phyloP scores from a whole-genome alignment of 352 stramenopile species.

The Phytopythium delawarense region DNA sequence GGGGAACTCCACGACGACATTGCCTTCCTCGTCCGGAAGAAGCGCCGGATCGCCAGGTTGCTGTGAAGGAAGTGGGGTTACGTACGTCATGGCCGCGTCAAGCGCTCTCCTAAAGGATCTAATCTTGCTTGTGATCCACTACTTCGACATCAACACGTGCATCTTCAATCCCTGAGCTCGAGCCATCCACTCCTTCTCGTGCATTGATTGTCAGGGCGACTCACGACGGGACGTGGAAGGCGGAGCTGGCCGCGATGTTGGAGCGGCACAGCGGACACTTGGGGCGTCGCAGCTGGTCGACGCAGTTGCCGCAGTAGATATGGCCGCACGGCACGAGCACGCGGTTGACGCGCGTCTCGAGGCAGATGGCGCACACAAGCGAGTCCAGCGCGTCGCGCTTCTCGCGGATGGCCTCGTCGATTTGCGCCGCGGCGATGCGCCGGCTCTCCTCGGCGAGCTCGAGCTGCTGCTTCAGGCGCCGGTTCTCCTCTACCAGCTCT shows the following conservation, averaged over 20 bases:
- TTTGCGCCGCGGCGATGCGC: conserved; percentile 47
- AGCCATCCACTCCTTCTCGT: background rate
- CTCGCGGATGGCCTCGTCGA: conserved; percentile 63
- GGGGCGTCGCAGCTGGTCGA: conserved; percentile 48
- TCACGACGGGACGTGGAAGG: conserved; percentile 69
- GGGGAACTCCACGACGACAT: conserved; percentile 3
- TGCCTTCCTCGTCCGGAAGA: conserved; percentile 6
- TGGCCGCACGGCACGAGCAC: conserved; percentile 82
- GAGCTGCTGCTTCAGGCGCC: conserved; percentile 55
- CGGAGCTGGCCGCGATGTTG: conserved; percentile 48
- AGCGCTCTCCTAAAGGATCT: background rate
- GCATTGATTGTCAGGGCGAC: background rate
- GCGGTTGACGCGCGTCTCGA: conserved; percentile 78
- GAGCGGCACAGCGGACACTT: conserved; percentile 74
- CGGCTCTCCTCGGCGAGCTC: conserved; percentile 62
- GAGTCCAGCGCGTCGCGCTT: conserved; percentile 74
- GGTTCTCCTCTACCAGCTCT: conserved; percentile 58
- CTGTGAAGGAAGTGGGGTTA: background rate
- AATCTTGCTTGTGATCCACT: background rate
- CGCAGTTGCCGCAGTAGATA: conserved; percentile 74
- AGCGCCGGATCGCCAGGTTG: background rate
- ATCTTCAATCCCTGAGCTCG: background rate
- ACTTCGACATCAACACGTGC: background rate
- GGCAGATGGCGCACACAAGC: conserved; percentile 73
- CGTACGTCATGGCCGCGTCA: background rate